These are phyloP conservation scores for Syzygium aromaticum DNA, from an alignment of 345 rosid genomes.

Conservation along the genomic window DNA sequence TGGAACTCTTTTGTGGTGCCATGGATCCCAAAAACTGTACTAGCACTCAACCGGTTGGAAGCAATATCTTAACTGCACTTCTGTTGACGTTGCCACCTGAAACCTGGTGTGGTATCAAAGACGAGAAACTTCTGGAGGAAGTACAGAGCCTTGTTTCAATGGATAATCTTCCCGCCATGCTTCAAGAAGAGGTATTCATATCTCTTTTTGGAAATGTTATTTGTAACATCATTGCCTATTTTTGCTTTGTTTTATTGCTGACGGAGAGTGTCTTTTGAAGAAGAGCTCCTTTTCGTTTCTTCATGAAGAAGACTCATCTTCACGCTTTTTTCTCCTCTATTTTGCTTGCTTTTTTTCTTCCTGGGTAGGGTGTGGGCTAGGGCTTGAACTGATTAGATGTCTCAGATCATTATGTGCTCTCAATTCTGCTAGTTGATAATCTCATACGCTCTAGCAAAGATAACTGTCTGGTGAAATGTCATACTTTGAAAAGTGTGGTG, in stretches of 20 bases:
- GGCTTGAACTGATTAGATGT: background rate
- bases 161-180: constrained; percentile 54
- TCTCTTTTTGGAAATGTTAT: background rate
- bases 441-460: background rate
- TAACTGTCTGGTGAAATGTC: background rate
- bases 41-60: constrained; percentile 37
- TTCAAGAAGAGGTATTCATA: constrained; percentile 73
- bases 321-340: background rate
- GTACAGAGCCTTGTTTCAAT: constrained; percentile 40
- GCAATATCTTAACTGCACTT: constrained; percentile 69
- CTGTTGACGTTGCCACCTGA: constrained; percentile 64
- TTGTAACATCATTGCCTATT: background rate
- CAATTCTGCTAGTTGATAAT: background rate
- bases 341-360: background rate
- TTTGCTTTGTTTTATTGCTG: background rate
- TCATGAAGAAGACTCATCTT: background rate
- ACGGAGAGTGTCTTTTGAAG: background rate
- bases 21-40: constrained; percentile 23
- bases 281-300: background rate
- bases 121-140: constrained; percentile 43
- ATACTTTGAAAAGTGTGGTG: background rate
- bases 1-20: constrained; percentile 11
- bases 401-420: background rate
- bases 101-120: constrained; percentile 67
- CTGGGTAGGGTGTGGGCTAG: background rate